A percentile compares a stretch with the other conserved stretches of the same genome.
Evolutionary conservation across 169 alveolate species (phyloP).

Genomic region (Plasmodium vivax): DNA sequence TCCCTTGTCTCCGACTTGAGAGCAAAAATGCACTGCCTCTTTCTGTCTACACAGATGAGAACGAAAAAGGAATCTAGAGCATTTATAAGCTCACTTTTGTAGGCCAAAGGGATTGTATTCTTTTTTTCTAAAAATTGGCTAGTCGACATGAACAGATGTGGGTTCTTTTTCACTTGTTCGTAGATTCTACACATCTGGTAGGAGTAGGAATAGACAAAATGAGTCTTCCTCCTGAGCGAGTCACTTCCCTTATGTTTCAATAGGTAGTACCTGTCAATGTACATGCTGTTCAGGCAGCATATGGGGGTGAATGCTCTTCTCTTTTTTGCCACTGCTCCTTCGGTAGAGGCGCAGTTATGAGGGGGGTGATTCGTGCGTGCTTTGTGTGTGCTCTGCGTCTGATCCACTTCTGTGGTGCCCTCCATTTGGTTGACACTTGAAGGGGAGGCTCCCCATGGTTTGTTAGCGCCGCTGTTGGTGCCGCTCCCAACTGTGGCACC

Average conservation of each 20-base stretch:
- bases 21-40: constrained; percentile 27
- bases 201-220: constrained; percentile 47
- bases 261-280: constrained; percentile 54
- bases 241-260: constrained; percentile 34
- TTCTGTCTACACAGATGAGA: constrained; percentile 52
- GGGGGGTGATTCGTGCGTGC: neutral
- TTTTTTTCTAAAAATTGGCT: constrained; percentile 53
- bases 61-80: constrained; percentile 60
- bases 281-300: constrained; percentile 73
- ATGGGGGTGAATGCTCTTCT: constrained; percentile 16
- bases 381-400: neutral
- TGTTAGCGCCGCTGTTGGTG: neutral
- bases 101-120: constrained; percentile 26
- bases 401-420: neutral
- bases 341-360: neutral
- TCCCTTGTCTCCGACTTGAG: constrained; percentile 50
- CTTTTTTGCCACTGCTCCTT: neutral
- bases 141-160: constrained; percentile 11
- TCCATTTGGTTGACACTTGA: neutral
- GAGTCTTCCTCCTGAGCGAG: constrained; percentile 23
- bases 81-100: constrained; percentile 41
- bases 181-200: constrained; percentile 36
- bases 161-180: constrained; percentile 34
- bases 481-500: neutral
- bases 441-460: neutral